Evolutionary conservation across 139 green algal genomes (phyloP).

Genomic region (Trebouxia sp.): DNA sequence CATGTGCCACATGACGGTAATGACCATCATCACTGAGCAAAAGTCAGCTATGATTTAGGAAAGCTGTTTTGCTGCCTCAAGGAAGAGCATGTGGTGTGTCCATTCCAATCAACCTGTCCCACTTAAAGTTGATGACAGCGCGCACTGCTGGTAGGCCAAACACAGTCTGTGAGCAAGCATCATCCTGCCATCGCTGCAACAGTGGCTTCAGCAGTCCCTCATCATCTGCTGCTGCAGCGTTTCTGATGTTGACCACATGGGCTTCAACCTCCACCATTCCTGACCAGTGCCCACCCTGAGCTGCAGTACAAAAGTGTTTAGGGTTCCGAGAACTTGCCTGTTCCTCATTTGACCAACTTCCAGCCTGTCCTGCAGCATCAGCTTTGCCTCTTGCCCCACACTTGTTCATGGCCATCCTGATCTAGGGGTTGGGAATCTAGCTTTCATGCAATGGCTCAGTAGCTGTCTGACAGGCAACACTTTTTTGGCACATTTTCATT

Average conservation of each 20-base stretch:
- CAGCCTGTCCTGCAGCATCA: too few relatives aligned
- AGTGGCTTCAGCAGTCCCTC: constrained; percentile 59
- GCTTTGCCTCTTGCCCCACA: too few relatives aligned
- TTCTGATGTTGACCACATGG: constrained; percentile 58
- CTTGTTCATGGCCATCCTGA: too few relatives aligned
- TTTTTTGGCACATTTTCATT: too few relatives aligned
- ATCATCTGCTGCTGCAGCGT: constrained; percentile 50
- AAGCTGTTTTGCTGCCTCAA: constrained; percentile 39
- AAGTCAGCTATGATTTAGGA: background rate
- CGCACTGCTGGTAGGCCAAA: constrained; percentile 31
- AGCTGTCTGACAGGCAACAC: too few relatives aligned
- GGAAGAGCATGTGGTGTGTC: constrained; percentile 38
- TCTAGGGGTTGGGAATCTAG: too few relatives aligned
- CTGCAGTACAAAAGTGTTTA: background rate
- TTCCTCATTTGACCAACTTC: background rate
- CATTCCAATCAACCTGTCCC: constrained; percentile 45
- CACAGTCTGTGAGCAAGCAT: constrained; percentile 21
- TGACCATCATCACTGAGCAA: too few relatives aligned
- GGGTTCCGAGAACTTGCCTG: background rate
- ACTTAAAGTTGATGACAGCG: constrained; percentile 55
- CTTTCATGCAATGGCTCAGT: too few relatives aligned
- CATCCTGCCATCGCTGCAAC: constrained; percentile 50
- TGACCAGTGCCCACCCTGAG: background rate
- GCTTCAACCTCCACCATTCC: constrained; percentile 53
- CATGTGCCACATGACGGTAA: too few relatives aligned